Base-by-base conservation (phyloP, 1,284 basidiomycete genomes). In the Phenoliferia sp. region DNA sequence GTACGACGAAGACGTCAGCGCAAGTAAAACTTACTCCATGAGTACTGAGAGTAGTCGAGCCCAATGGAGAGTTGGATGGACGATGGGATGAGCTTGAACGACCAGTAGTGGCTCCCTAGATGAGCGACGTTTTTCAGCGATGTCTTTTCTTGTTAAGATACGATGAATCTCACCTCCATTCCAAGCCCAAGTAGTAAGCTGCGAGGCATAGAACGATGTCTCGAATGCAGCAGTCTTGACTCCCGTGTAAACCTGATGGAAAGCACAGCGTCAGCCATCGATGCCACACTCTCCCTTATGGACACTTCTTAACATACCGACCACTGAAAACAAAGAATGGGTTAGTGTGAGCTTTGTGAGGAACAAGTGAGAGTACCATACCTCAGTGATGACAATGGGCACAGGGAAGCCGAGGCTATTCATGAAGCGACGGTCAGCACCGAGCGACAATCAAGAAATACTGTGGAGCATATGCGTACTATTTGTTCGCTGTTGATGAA, bases 101-200 rank as follows among this genome's bases (percentile, higher is more conserved):
- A 33, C 75, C 75, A 76, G 72, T 74, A 76, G 48, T 69, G 70
- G 9, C 69, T 67, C 16, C 73, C 71, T 26, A 68, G 29, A n/a
- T 4, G 33, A 50, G 36, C 3, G 28, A 28, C 12, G 17, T 36
- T 10, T 15, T 9, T 3, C 9, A n/a, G 26, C 10, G n/a, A n/a
- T n/a, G n/a, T n/a, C n/a, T n/a, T n/a, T n/a, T n/a, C n/a, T n/a
- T n/a, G n/a, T n/a, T n/a, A n/a, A n/a, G n/a, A n/a, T n/a, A n/a
- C n/a, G n/a, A n/a, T n/a, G n/a, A n/a, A n/a, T n/a, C n/a, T n/a
- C n/a, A n/a, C 70, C 71, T 3, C 64, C 72, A 19, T 56, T 65
- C 74, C 74, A 75, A 2, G 76, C 67, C 77, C 77, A 77, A 3
- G 76, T 72, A 4, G 68, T 68, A 59, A 75, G 60, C 55, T 77